Percentiles rank a stretch among this genome's conserved stretches.
Conservation (phyloP, 108 stramenopile species). For the Cyclotella baltica region DNA sequence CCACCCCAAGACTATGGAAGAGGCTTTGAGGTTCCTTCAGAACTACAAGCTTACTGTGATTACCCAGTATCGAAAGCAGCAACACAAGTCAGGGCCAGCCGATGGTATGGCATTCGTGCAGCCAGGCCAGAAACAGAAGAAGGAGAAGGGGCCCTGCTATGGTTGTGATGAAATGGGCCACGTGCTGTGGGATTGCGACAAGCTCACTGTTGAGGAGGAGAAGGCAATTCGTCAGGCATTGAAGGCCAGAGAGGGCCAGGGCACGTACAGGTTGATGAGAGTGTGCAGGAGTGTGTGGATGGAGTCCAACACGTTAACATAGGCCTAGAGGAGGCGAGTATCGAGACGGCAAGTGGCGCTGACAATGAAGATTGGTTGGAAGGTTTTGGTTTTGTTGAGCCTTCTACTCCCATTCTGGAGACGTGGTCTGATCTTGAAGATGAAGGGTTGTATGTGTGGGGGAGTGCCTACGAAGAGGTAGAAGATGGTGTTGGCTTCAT, state of each 20-base stretch:
- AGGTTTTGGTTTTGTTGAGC: neutral
- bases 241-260: neutral
- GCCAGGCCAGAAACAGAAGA: neutral
- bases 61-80: neutral
- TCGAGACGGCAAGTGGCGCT: neutral
- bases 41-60: neutral
- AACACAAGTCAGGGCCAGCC: neutral
- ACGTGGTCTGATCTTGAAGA: too few relatives aligned
- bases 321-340: neutral
- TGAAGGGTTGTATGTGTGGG: too few relatives aligned
- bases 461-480: too few relatives aligned
- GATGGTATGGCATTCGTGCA: neutral
- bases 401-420: too few relatives aligned
- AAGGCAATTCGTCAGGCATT: neutral
- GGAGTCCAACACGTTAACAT: neutral
- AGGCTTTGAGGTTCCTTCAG: neutral
- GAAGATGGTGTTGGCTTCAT: too few relatives aligned
- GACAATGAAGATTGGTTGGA: neutral
- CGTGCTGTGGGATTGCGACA: neutral
- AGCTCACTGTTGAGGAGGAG: neutral
- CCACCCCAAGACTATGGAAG: neutral
- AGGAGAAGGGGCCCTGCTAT: neutral
- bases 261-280: neutral
- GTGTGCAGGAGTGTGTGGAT: neutral
- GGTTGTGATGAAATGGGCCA: neutral